Conservation (phyloP, 805 yeast species). For the Zygosaccharomyces kombuchaensis region DNA sequence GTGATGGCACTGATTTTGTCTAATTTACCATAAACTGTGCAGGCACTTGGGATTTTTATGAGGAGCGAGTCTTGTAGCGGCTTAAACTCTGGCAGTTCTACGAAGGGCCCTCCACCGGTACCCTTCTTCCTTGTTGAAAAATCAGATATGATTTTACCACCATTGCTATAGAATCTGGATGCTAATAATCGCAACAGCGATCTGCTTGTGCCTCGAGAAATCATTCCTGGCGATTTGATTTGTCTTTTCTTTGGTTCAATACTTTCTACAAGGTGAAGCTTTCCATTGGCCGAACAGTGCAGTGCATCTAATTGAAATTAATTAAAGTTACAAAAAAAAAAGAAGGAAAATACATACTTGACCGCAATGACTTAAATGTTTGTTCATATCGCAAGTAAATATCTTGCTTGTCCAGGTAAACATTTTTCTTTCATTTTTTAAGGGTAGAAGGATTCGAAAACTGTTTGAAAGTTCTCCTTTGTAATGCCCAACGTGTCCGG, state of each 20-base stretch:
- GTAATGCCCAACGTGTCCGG: constrained; percentile 26
- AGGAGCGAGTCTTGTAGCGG: constrained; percentile 22
- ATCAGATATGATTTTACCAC: constrained; percentile 8
- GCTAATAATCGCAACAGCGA: not conserved
- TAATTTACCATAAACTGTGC: constrained; percentile 21
- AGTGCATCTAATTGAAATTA: not conserved
- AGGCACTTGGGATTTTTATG: constrained; percentile 22
- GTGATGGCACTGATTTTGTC: constrained; percentile 19
- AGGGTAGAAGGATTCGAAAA: constrained; percentile 19
- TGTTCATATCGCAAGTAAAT: not conserved
- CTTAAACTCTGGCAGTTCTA: constrained; percentile 25
- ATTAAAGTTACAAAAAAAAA: constrained; percentile 5
- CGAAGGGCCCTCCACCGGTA: constrained; percentile 32
- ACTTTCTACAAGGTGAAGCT: not conserved
- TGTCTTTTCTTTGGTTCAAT: not conserved
- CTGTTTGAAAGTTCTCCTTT: constrained; percentile 15
- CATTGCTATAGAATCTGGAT: constrained; percentile 3
- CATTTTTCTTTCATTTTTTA: not conserved
- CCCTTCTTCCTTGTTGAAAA: constrained; percentile 21
- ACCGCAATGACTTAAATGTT: not conserved
- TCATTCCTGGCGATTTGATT: not conserved
- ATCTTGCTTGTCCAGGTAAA: not conserved
- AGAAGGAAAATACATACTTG: not conserved
- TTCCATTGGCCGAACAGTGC: constrained; percentile 1
- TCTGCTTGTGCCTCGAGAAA: not conserved